Conservation (phyloP, 2,329 filamentous ascomycete genomes). For the Monosporascus sp. region DNA sequence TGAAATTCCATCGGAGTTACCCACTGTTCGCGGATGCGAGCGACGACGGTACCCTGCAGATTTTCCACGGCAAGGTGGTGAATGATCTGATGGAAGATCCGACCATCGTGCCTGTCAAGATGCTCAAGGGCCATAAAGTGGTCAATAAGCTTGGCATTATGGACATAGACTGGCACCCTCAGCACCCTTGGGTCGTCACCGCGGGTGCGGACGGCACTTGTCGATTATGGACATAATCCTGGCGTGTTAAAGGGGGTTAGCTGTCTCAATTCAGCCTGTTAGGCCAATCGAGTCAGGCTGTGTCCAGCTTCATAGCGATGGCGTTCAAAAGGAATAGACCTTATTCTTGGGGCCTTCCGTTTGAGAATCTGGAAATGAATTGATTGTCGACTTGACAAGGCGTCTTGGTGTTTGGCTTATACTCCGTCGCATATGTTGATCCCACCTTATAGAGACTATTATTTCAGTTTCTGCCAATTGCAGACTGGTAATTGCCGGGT, state of each 20-base stretch:
- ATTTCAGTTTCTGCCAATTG: too few relatives aligned
- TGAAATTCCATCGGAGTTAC: slow-evolving; percentile 75
- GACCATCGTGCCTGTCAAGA: slow-evolving; percentile 92
- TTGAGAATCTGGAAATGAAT: too few relatives aligned
- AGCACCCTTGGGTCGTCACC: slow-evolving; percentile 89
- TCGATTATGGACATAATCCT: slow-evolving; percentile 70
- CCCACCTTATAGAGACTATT: too few relatives aligned
- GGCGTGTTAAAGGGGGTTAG: not conserved
- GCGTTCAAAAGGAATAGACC: not conserved
- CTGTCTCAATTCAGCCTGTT: not conserved
- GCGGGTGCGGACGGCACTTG: slow-evolving; percentile 91
- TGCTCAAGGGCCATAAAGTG: slow-evolving; percentile 83
- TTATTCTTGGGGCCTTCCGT: not conserved
- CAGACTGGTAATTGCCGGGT: too few relatives aligned
- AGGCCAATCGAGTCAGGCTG: slow-evolving; percentile 4
- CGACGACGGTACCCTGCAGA: slow-evolving; percentile 89
- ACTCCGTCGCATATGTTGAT: too few relatives aligned
- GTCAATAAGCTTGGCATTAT: slow-evolving; percentile 82
- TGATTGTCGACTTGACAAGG: too few relatives aligned
- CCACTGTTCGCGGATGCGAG: slow-evolving; percentile 90
- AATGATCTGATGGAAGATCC: slow-evolving; percentile 94
- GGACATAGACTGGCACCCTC: slow-evolving; percentile 93
- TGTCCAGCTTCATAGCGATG: slow-evolving; percentile 2
- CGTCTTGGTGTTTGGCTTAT: too few relatives aligned
- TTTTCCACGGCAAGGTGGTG: slow-evolving; percentile 95